phyloP scores from a whole-genome alignment of 345 rosid species.

The Corchorus capsularis region DNA sequence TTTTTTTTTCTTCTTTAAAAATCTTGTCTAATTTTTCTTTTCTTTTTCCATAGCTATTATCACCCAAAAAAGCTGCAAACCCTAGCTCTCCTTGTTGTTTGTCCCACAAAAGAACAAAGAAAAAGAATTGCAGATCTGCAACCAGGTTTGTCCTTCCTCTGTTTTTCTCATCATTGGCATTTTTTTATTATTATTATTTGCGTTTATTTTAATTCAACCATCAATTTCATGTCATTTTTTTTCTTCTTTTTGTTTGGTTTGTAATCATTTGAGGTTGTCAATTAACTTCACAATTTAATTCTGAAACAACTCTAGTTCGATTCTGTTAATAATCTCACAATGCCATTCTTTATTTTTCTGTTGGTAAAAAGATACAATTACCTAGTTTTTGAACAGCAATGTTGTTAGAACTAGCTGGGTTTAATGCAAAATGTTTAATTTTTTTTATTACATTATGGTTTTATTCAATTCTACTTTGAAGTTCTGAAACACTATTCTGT shows the following conservation, averaged over 20 bases:
- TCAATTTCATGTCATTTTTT: background rate
- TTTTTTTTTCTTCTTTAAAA: background rate
- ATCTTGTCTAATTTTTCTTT: background rate
- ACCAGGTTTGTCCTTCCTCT: background rate
- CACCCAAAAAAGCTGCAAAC: conserved; percentile 12
- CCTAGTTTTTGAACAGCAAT: background rate
- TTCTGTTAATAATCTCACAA: background rate
- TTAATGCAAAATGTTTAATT: background rate
- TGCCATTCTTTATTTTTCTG: background rate
- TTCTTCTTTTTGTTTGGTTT: too few relatives aligned
- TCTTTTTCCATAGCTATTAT: background rate
- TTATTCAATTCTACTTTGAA: background rate
- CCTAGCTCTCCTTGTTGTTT: conserved; percentile 8
- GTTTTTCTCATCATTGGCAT: background rate
- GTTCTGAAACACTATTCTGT: background rate
- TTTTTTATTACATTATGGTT: background rate
- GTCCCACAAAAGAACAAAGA: background rate
- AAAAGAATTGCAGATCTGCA: conserved; percentile 20
- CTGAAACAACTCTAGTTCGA: background rate
- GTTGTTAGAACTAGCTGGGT: background rate
- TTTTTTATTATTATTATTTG: background rate
- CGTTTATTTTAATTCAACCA: background rate
- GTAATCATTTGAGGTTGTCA: background rate
- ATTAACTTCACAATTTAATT: background rate
- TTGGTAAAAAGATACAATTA: background rate